Percentiles rank a stretch among this genome's conserved stretches.
Conservation (phyloP, 352 stramenopile genomes). For the Globisporangium uncinulatum region DNA sequence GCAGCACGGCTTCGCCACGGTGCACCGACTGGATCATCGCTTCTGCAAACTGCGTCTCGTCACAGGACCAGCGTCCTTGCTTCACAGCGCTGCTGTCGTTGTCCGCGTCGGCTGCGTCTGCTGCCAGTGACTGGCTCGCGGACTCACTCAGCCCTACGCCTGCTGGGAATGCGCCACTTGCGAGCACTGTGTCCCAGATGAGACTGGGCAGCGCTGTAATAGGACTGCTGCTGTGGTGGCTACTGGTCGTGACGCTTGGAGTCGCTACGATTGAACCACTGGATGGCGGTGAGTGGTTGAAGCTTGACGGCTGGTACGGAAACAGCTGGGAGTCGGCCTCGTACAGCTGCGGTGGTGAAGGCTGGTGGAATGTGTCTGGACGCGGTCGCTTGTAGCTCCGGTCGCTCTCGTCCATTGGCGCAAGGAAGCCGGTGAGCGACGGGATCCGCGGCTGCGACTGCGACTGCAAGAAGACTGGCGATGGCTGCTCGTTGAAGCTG, state of each 20-base stretch:
- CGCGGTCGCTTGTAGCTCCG: slow-evolving; percentile 25
- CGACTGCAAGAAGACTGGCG: slow-evolving; percentile 22
- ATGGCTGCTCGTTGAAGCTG: slow-evolving; percentile 11
- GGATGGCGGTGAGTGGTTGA: not conserved
- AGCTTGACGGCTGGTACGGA: not conserved
- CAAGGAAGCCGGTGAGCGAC: slow-evolving; percentile 26
- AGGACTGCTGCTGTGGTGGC: slow-evolving; percentile 15
- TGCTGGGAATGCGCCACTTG: slow-evolving; percentile 48
- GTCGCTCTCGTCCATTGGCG: slow-evolving; percentile 17
- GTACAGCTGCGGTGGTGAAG: slow-evolving; percentile 4
- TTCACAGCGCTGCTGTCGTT: slow-evolving; percentile 23
- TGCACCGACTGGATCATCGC: slow-evolving; percentile 49
- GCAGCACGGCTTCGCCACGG: slow-evolving; percentile 33
- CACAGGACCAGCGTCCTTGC: slow-evolving; percentile 43
- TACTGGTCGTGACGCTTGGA: not conserved
- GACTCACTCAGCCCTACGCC: slow-evolving; percentile 55
- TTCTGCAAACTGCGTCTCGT: slow-evolving; percentile 55
- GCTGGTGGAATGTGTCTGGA: slow-evolving; percentile 26
- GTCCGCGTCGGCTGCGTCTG: slow-evolving; percentile 16
- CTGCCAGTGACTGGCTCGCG: slow-evolving; percentile 14
- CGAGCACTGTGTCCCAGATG: slow-evolving; percentile 64
- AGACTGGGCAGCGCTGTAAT: slow-evolving; percentile 19
- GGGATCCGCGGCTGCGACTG: slow-evolving; percentile 29
- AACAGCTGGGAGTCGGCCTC: slow-evolving; percentile 7
- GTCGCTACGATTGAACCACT: not conserved